Evolutionary conservation across 768 basidiomycete species (phyloP).

Genomic region (Strobilomyces echinocephalus): DNA sequence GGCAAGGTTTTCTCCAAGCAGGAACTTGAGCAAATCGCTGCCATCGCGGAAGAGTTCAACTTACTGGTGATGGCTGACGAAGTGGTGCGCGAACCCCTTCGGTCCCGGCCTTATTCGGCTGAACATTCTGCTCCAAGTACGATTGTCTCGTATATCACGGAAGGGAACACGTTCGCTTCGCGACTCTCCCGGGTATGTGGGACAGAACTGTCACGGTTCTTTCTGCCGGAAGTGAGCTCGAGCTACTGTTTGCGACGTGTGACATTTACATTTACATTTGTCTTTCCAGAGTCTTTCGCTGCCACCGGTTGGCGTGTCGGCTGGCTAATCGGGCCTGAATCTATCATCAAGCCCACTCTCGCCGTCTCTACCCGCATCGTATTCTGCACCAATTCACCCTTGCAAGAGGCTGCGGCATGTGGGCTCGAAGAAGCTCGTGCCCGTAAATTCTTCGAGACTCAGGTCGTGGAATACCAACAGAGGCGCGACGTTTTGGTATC

Average conservation of each 20-base stretch:
- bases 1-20: slow-evolving; percentile 88
- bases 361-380: slow-evolving; percentile 92
- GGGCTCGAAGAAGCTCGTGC: slow-evolving; percentile 77
- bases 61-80: slow-evolving; percentile 93
- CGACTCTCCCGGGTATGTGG: slow-evolving; percentile 97
- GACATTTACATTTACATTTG: slow-evolving; percentile 2
- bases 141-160: slow-evolving; percentile 88
- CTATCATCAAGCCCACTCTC: slow-evolving; percentile 79
- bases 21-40: slow-evolving; percentile 84
- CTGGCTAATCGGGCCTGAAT: slow-evolving; percentile 86
- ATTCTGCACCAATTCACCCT: slow-evolving; percentile 90
- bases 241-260: not conserved
- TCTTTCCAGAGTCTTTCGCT: slow-evolving; percentile 77
- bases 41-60: slow-evolving; percentile 86
- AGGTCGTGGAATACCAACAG: slow-evolving; percentile 73
- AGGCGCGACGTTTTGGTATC: slow-evolving; percentile 69
- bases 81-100: slow-evolving; percentile 58
- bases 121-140: slow-evolving; percentile 50
- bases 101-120: not conserved
- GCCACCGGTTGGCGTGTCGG: slow-evolving; percentile 98
- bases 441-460: slow-evolving; percentile 72
- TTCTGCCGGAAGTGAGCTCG: slow-evolving; percentile 82
- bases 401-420: slow-evolving; percentile 91
- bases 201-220: slow-evolving; percentile 94
- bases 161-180: slow-evolving; percentile 87